Base-by-base conservation (phyloP, 2,329 filamentous ascomycete genomes). In the Karstenula rhodostoma region DNA sequence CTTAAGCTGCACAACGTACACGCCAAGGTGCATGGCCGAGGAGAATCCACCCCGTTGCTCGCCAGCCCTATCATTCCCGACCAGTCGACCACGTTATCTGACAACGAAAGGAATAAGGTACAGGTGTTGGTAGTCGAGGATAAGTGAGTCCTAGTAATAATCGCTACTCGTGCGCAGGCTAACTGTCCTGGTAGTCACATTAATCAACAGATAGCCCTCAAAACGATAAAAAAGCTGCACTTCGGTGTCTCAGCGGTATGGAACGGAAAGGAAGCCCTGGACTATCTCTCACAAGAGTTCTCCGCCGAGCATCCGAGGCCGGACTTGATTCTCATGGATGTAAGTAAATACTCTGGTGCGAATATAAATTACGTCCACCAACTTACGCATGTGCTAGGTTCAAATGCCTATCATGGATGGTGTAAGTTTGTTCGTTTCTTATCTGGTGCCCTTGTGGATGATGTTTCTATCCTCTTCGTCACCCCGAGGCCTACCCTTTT, bases 71-170 rank as follows among this genome's bases (percentile, higher is more conserved):
- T 50, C 51, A 75, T 72, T 35, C 71, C 64, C 17, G 73, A 73
- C 46, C 68, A 68, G 51, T 59, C 74, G 27, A 71, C 83, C 48
- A 84, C 84, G 19, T 71, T 91, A 1, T 78, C 85, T 3, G 77
- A 81, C 17, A 76, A 82, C 2, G 89, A 91, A 57, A 83, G 91
- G 57, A 81, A 85, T 56, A 85, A 86, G 40, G 83, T 89, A 6
- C 86, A 91, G 50, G 82, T 94, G n/a, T 78, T 94, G 22, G 87
- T 95, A 1, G 91, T 94, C 1, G 92, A 94, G 77, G 92, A 94
- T 73, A 93, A 94, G 86, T 88, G 80, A 81, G 86, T 82, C 12
- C 10, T 44, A 19, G 6, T 49, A 17, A 22, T 19, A 6, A 19
- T 12, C 10, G 15, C 25, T 25, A 49, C 40, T 17, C 10, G 17